Evolutionary conservation across 2,329 filamentous ascomycete species (phyloP).

Genomic region (Stagonosporopsis cucurbitacearum): DNA sequence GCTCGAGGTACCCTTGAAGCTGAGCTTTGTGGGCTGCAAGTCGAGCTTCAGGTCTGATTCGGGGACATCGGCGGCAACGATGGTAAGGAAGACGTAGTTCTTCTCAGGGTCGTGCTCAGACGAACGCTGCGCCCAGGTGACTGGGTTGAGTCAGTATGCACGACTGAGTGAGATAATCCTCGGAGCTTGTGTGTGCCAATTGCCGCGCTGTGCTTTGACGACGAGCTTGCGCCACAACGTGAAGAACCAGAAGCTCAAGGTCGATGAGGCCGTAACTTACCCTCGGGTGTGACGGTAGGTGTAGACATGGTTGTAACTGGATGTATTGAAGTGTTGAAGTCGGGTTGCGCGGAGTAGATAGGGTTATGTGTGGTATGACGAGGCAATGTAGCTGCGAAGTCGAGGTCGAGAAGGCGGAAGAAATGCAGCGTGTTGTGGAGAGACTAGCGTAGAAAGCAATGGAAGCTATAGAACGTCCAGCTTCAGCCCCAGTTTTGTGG

Average conservation of each 20-base stretch:
- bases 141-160: slow-evolving; percentile 58
- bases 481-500: slow-evolving; percentile 29
- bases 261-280: slow-evolving; percentile 44
- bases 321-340: slow-evolving; percentile 2
- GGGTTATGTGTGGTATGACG: slow-evolving; percentile 21
- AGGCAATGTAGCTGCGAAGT: slow-evolving; percentile 29
- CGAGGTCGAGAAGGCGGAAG: slow-evolving; percentile 40
- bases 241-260: slow-evolving; percentile 5
- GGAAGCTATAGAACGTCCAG: slow-evolving; percentile 45
- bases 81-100: slow-evolving; percentile 95
- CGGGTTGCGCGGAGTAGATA: slow-evolving; percentile 1
- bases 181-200: neutral
- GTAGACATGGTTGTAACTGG: slow-evolving; percentile 32
- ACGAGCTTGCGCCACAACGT: slow-evolving; percentile 4
- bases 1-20: slow-evolving; percentile 81
- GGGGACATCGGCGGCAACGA: slow-evolving; percentile 85
- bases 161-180: neutral
- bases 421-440: slow-evolving; percentile 43
- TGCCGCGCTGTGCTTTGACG: neutral
- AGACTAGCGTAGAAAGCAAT: slow-evolving; percentile 50
- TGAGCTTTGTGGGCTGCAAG: slow-evolving; percentile 76
- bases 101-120: slow-evolving; percentile 78
- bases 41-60: slow-evolving; percentile 79
- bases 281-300: slow-evolving; percentile 48
- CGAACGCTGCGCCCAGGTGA: slow-evolving; percentile 98